Evolutionary conservation across 2,329 filamentous ascomycete genomes (phyloP), one percentile per base, ranked within the genome.

Genomic region (Aciculosporium take): DNA sequence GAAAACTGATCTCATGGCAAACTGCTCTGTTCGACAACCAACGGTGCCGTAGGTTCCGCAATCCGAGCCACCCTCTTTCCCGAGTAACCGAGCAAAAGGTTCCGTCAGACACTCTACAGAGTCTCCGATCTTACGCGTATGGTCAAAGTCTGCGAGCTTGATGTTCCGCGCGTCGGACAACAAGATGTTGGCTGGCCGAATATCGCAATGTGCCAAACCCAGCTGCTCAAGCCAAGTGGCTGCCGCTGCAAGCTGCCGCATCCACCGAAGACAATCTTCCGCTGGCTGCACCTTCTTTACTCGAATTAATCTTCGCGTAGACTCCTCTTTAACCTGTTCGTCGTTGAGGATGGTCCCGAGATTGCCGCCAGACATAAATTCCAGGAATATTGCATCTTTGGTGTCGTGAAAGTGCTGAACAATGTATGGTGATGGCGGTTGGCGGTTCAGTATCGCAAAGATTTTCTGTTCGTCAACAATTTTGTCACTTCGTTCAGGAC

Each of bases 341-440:
- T 29, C 12, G 7, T 12, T 13, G 1, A 42, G 28, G 4, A 42
- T 3, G 12, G 35, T 34, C 9, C 36, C 35, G 6, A 47, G 18
- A 32, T 42, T 35, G 9, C 39, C 43, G 10, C 15, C 31, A 17
- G 34, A 31, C 41, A 44, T 35, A 2, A 13, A 45, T 30, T 47
- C 41, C 5, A 47, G 9, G 25, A 47, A 47, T 29, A 44, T 48
- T 4, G 38, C 42, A 13, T 41, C 35, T 18, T 39, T 15, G 15
- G 35, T 43, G 7, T 31, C 20, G 18, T 44, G 29, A 21, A 44
- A 43, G 28, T 41, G 41, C 24, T 32, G 37, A 20, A 48, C 20
- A 34, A 46, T 48, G 10, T 44, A 48, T 4, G 46, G 44, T 31
- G 44, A 48, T 5, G 20, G 35, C 27, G 44, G 39, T 33, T 46